These are phyloP conservation scores for Tricharina praecox DNA, from an alignment of 495 filamentous ascomycete genomes.

Conservation along the genomic window DNA sequence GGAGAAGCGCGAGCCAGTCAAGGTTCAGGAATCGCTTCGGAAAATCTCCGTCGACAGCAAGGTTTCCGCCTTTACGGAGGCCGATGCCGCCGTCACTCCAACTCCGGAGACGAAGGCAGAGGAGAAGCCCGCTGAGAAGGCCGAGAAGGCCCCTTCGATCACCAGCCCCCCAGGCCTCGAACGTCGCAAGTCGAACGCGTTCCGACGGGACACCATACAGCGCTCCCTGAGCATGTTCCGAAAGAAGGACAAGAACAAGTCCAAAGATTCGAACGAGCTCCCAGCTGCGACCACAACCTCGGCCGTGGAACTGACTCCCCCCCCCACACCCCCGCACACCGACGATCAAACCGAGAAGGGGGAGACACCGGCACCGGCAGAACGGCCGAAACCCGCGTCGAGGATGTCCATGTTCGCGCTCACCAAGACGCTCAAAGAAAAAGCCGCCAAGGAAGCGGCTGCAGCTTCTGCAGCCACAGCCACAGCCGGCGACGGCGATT, in stretches of 20 bases:
- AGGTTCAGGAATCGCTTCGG: too few relatives aligned
- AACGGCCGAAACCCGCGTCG: neutral
- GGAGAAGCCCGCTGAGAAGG: too few relatives aligned
- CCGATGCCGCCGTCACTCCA: too few relatives aligned
- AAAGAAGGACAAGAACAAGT: constrained; percentile 5
- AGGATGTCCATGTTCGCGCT: too few relatives aligned
- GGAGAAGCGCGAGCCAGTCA: too few relatives aligned
- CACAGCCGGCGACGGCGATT: neutral
- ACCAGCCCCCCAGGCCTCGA: neutral
- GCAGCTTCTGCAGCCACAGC: too few relatives aligned
- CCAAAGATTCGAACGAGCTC: neutral
- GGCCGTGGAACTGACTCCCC: neutral
- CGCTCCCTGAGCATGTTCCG: neutral
- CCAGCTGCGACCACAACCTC: neutral
- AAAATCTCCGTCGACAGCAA: too few relatives aligned
- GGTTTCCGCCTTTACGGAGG: too few relatives aligned
- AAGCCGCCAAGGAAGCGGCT: neutral
- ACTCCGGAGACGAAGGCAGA: too few relatives aligned
- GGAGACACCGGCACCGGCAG: too few relatives aligned
- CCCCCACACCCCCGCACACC: neutral
- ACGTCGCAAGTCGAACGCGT: neutral
- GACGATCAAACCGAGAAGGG: neutral
- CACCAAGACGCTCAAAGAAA: neutral
- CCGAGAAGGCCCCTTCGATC: neutral
- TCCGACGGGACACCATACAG: neutral